Conservation (phyloP, 2,329 filamentous ascomycete genomes). For the Colletotrichum sojae region DNA sequence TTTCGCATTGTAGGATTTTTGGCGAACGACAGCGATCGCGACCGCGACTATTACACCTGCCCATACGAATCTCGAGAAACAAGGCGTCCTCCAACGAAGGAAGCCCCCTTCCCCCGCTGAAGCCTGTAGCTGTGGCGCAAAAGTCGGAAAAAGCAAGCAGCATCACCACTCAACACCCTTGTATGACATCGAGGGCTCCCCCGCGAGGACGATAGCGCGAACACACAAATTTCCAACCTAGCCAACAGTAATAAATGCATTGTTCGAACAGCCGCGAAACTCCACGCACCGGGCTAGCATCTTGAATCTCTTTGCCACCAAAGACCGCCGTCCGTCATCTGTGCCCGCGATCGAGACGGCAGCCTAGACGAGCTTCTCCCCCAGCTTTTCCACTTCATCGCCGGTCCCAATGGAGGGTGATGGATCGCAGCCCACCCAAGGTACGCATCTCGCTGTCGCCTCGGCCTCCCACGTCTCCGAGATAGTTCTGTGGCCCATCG, state of each 20-base stretch:
- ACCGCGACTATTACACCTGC: constrained; percentile 3
- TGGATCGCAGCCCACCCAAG: constrained; percentile 57
- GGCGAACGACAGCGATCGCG: constrained; percentile 21
- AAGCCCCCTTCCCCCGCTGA: constrained; percentile 21
- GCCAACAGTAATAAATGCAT: constrained; percentile 37
- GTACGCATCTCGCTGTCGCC: constrained; percentile 44
- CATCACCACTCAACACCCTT: neutral
- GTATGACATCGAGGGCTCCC: constrained; percentile 13
- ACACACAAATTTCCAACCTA: neutral
- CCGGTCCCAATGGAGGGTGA: constrained; percentile 58
- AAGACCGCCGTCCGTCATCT: constrained; percentile 29
- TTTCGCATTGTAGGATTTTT: constrained; percentile 2
- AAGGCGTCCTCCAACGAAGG: constrained; percentile 14
- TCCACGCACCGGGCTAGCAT: constrained; percentile 8
- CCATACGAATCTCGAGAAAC: constrained; percentile 21
- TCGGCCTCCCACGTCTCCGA: neutral
- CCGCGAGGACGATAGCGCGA: neutral
- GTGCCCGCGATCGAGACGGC: constrained; percentile 22
- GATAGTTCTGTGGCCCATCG: neutral
- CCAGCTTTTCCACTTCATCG: constrained; percentile 14
- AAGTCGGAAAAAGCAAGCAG: constrained; percentile 26
- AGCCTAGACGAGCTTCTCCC: constrained; percentile 36
- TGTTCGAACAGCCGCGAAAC: constrained; percentile 12
- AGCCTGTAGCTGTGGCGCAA: constrained; percentile 29
- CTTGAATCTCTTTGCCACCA: neutral